These are phyloP conservation scores for Breynia disticha DNA, from an alignment of 441 rosid species.

Conservation along the genomic window DNA sequence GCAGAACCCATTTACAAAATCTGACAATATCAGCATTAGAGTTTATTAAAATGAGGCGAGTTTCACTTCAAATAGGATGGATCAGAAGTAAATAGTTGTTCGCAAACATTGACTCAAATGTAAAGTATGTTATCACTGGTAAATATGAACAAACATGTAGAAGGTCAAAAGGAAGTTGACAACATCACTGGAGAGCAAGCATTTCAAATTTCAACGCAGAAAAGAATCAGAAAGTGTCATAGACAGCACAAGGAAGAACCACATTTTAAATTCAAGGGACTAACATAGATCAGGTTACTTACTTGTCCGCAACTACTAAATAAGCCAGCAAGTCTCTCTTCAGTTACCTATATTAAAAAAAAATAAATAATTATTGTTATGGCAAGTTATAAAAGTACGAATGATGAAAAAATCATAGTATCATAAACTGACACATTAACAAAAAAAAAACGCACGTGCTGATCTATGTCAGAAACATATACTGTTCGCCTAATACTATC, in stretches of 20 bases:
- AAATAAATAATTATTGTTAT: background rate
- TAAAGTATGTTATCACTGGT: too few relatives aligned
- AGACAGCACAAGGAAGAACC: background rate
- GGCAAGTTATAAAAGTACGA: background rate
- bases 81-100: too few relatives aligned
- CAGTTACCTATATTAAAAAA: conserved; percentile 65
- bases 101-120: too few relatives aligned
- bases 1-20: too few relatives aligned
- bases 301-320: conserved; percentile 86
- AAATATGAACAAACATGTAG: too few relatives aligned
- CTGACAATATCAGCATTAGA: too few relatives aligned
- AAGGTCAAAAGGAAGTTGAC: too few relatives aligned
- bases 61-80: too few relatives aligned
- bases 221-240: too few relatives aligned
- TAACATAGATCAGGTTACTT: conserved; percentile 25
- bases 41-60: too few relatives aligned
- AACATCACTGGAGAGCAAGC: too few relatives aligned
- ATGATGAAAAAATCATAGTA: background rate
- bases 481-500: conserved; percentile 82
- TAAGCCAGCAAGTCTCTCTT: conserved; percentile 90
- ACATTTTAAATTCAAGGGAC: background rate
- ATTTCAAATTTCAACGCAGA: too few relatives aligned
- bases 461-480: conserved; percentile 90
- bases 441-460: conserved; percentile 52
- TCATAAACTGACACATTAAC: conserved; percentile 4